Evolutionary conservation across 208 protist species (phyloP).

Genomic region (Wallacemonas sp.): DNA sequence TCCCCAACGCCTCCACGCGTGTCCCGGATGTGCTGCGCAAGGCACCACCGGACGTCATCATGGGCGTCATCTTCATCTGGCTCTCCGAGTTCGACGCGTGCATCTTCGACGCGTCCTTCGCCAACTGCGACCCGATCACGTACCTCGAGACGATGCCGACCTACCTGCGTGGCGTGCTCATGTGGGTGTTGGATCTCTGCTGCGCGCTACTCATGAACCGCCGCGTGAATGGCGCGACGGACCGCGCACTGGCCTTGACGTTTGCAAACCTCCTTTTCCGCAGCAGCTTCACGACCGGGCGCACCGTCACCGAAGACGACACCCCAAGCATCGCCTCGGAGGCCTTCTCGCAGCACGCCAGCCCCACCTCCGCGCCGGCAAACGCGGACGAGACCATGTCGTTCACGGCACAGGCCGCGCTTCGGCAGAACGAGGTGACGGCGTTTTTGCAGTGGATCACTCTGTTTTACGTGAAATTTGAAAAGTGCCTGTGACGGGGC

Average conservation of each 20-base stretch:
- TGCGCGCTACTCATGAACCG: slow-evolving; percentile 67
- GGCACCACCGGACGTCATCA: slow-evolving; percentile 70
- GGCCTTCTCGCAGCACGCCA: slow-evolving; percentile 8
- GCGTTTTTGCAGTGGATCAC: slow-evolving; percentile 73
- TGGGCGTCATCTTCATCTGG: slow-evolving; percentile 73
- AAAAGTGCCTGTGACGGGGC: slow-evolving; percentile 22
- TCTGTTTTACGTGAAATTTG: slow-evolving; percentile 50
- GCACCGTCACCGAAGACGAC: slow-evolving; percentile 28
- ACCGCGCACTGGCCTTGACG: slow-evolving; percentile 66
- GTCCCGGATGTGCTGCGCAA: slow-evolving; percentile 62
- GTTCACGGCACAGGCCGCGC: slow-evolving; percentile 39
- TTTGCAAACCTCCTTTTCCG: slow-evolving; percentile 73
- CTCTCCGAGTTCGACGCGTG: slow-evolving; percentile 63
- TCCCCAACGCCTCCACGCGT: slow-evolving; percentile 67
- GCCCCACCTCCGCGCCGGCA: background rate
- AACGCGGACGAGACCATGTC: slow-evolving; percentile 15
- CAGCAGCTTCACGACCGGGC: slow-evolving; percentile 11
- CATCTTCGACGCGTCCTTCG: slow-evolving; percentile 69
- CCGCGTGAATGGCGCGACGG: slow-evolving; percentile 60
- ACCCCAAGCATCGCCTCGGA: slow-evolving; percentile 19
- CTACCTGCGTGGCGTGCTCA: slow-evolving; percentile 59
- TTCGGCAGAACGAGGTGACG: slow-evolving; percentile 55
- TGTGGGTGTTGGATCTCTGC: slow-evolving; percentile 77
- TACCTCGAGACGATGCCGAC: slow-evolving; percentile 79
- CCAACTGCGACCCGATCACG: slow-evolving; percentile 62